Percentiles rank a stretch among this genome's conserved stretches.
These are phyloP conservation scores for Pseudopithomyces chartarum DNA, from an alignment of 2,329 filamentous ascomycete genomes.

Conservation along the genomic window DNA sequence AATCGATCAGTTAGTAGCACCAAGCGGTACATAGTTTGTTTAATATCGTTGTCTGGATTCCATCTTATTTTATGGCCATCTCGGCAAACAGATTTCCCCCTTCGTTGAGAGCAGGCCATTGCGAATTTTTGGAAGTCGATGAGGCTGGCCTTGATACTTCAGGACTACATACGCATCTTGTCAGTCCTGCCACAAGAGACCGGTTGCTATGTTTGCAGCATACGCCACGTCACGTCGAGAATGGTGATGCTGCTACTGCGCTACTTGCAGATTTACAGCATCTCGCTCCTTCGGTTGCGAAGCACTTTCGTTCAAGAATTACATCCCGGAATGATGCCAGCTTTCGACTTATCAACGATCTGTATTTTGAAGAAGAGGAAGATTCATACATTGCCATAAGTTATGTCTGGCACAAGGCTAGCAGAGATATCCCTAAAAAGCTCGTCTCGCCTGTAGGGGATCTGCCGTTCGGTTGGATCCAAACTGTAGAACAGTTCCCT, in stretches of 20 bases:
- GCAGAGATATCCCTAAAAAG: constrained; percentile 30
- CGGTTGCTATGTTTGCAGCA: constrained; percentile 21
- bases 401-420: constrained; percentile 47
- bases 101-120: constrained; percentile 28
- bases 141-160: constrained; percentile 37
- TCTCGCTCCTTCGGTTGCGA: constrained; percentile 36
- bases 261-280: constrained; percentile 33
- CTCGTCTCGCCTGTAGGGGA: constrained; percentile 30
- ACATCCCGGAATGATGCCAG: constrained; percentile 22
- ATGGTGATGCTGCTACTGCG: constrained; percentile 21
- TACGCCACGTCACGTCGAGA: not conserved
- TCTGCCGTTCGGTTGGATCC: constrained; percentile 42
- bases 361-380: constrained; percentile 37
- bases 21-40: not conserved
- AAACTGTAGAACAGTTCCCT: constrained; percentile 43
- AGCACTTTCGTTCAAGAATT: constrained; percentile 35
- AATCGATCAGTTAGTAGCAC: constrained; percentile 3
- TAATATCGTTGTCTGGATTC: constrained; percentile 1
- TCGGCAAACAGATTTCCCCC: not conserved
- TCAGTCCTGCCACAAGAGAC: constrained; percentile 24
- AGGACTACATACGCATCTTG: constrained; percentile 28
- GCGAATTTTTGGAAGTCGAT: constrained; percentile 36
- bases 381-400: constrained; percentile 50
- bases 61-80: not conserved
- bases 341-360: constrained; percentile 48